Percentiles rank a stretch among this genome's conserved stretches.
Evolutionary conservation across 768 basidiomycete genomes (phyloP).

Genomic region (Lactarius indigo): DNA sequence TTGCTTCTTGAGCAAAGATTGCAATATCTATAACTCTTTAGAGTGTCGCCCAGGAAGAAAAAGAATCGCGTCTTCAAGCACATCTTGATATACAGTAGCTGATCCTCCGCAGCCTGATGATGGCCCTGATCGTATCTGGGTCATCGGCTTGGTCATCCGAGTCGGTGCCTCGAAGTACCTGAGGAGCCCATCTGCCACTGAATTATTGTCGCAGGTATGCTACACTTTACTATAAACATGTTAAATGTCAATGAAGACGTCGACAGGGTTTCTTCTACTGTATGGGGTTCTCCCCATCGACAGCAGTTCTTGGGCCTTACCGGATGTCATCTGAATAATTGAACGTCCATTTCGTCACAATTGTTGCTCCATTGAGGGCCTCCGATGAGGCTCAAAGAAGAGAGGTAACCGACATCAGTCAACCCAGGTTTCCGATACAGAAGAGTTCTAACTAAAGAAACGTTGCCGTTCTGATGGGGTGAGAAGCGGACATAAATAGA

Average conservation of each 20-base stretch:
- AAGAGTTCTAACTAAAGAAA: too few relatives aligned
- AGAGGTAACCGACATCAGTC: too few relatives aligned
- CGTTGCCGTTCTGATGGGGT: too few relatives aligned
- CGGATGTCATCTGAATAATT: slow-evolving; percentile 20
- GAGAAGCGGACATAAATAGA: too few relatives aligned
- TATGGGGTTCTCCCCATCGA: slow-evolving; percentile 50
- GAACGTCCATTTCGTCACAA: too few relatives aligned
- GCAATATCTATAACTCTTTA: slow-evolving; percentile 27
- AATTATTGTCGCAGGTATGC: slow-evolving; percentile 12
- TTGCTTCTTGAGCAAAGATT: slow-evolving; percentile 7
- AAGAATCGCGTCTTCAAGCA: too few relatives aligned
- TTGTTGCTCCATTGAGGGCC: too few relatives aligned
- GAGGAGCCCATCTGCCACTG: slow-evolving; percentile 25
- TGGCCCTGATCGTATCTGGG: slow-evolving; percentile 6
- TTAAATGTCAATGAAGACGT: neutral
- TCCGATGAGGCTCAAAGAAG: slow-evolving; percentile 40
- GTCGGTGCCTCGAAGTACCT: slow-evolving; percentile 14
- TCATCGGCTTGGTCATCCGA: too few relatives aligned
- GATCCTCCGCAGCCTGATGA: too few relatives aligned
- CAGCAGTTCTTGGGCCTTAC: slow-evolving; percentile 31
- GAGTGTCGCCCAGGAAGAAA: slow-evolving; percentile 32
- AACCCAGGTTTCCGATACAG: too few relatives aligned
- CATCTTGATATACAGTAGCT: slow-evolving; percentile 9
- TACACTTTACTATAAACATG: too few relatives aligned
- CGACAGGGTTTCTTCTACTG: slow-evolving; percentile 47